Base-by-base conservation (phyloP, 345 rosid species). In the Eutrema heterophyllum region DNA sequence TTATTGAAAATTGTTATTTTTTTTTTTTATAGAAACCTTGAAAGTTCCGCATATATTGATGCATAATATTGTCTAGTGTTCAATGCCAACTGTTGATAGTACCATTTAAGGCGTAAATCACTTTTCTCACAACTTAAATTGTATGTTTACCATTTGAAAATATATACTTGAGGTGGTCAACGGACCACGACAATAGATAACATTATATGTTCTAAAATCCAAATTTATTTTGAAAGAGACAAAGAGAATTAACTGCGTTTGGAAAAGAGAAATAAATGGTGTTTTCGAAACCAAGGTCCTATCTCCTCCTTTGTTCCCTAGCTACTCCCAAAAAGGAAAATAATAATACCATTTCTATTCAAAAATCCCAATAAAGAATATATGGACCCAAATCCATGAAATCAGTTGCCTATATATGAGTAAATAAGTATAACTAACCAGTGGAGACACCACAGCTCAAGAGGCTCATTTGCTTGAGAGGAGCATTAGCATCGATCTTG, bases 391-490 rank as follows among this genome's bases (percentile, higher is more conserved):
- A 55, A 15, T 44, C 45, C 39, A 71, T 26, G 16, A n/a, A 12
- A 1, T 30, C 2, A 14, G 62, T 30, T 40, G 16, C 13, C 13
- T 13, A 21, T 40, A 30, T 26, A 21, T 21, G 24, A 21, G 24
- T 21, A 11, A 13, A 6, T 6, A 12, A 16, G 26, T 24, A 13
- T 6, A 53, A 69, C 61, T 57, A 75, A 89, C 91, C 95, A 0
- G 93, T 86, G 40, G 96, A 81, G 68, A 90, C 78, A 33, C 96
- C 86, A 40, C 96, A 90, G 24, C 96, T 90, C 41, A 86, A 60
- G 74, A 90, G 83, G 74, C 78, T 78, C 88, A 85, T 84, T 60
- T 83, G 83, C 68, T 84, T 80, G 59, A 88, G 88, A 45, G 88
- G 83, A 39, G 82, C 61, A 27, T 70, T 21, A 2, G 83, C 67